Conservation (phyloP, 179 eudicot genomes). For the Camellia oleifera region DNA sequence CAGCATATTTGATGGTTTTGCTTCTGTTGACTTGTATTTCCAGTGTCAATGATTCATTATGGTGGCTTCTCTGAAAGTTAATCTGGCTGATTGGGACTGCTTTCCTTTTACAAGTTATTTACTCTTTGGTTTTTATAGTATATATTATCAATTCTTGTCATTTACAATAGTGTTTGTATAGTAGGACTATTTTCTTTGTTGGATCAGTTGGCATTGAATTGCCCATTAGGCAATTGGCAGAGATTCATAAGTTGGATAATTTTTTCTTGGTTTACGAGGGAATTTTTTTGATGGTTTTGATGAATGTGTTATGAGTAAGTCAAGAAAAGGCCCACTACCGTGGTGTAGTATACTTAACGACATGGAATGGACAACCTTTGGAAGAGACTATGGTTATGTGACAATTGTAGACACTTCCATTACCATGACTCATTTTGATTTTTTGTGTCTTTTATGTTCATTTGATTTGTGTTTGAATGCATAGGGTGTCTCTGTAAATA, state of each 20-base stretch:
- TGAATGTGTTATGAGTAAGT: not conserved
- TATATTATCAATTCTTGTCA: not conserved
- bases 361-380: too few species aligned
- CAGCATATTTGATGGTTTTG: not conserved
- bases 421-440: too few species aligned
- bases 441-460: too few species aligned
- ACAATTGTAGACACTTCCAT: too few species aligned
- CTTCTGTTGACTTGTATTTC: not conserved
- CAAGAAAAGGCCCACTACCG: not conserved
- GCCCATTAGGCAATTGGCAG: not conserved
- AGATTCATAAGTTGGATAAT: not conserved
- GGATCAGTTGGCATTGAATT: not conserved
- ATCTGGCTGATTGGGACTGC: slow-evolving; percentile 1
- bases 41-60: slow-evolving; percentile 1
- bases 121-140: not conserved
- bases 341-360: too few species aligned
- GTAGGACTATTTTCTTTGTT: not conserved
- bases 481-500: too few species aligned
- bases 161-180: not conserved
- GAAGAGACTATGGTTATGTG: too few species aligned
- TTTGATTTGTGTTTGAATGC: too few species aligned
- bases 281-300: not conserved
- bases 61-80: slow-evolving; percentile 2
- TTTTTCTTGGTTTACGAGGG: not conserved
- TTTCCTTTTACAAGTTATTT: not conserved